phyloP scores from a whole-genome alignment of 2,329 filamentous ascomycete species.

The Trichoderma arundinaceum region DNA sequence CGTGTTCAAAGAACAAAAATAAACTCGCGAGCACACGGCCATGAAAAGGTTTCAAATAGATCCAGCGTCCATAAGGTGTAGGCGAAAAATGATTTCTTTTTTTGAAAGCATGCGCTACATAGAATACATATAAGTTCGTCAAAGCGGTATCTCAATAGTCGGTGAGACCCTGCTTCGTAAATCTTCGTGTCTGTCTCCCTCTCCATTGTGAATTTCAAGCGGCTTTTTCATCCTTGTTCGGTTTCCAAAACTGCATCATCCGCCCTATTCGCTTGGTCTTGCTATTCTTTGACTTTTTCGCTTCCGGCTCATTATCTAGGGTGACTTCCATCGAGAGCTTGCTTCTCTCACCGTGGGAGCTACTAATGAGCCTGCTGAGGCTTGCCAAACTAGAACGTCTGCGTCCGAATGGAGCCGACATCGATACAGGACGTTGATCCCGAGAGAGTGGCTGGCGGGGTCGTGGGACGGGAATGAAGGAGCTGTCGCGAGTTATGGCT shows the following conservation, averaged over 20 bases:
- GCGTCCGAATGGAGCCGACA: conserved; percentile 67
- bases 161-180: conserved; percentile 11
- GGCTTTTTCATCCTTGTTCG: conserved; percentile 51
- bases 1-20: conserved; percentile 10
- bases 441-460: conserved; percentile 56
- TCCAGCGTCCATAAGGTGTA: conserved; percentile 27
- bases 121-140: conserved; percentile 47
- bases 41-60: conserved; percentile 28
- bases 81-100: conserved; percentile 7
- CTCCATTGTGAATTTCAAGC: conserved; percentile 34
- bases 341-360: conserved; percentile 74
- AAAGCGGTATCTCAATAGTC: conserved; percentile 35
- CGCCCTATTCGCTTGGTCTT: conserved; percentile 74
- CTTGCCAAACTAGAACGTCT: conserved; percentile 79
- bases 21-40: conserved; percentile 16
- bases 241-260: conserved; percentile 81
- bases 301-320: conserved; percentile 58
- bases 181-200: conserved; percentile 22
- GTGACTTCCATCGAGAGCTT: conserved; percentile 74
- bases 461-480: conserved; percentile 52
- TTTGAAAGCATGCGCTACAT: conserved; percentile 45
- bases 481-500: conserved; percentile 74
- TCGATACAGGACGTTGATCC: conserved; percentile 66
- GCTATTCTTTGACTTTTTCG: conserved; percentile 62
- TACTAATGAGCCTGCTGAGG: conserved; percentile 76